A percentile compares a stretch with the other conserved stretches of the same genome.
Evolutionary conservation across 1,139 yeast species (phyloP).

Genomic region (Kazachstania sp.): DNA sequence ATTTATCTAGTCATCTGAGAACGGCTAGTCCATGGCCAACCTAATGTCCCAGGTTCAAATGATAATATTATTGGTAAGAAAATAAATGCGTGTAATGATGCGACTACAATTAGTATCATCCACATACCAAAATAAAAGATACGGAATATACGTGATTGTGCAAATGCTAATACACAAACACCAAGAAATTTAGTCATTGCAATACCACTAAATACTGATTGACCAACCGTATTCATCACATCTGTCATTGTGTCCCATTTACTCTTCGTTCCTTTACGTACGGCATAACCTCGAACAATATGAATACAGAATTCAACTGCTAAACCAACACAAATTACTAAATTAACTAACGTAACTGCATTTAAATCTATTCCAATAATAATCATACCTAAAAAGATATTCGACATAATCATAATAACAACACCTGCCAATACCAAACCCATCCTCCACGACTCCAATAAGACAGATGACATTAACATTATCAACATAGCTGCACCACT

Average conservation of each 20-base stretch:
- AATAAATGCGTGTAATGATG: constrained; percentile 69
- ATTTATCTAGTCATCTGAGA: neutral
- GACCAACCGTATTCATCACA: constrained; percentile 60
- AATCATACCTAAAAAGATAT: constrained; percentile 76
- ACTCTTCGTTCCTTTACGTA: constrained; percentile 38
- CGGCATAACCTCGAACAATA: constrained; percentile 68
- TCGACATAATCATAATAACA: constrained; percentile 55
- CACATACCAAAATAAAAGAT: constrained; percentile 94
- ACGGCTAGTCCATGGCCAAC: neutral
- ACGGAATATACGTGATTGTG: constrained; percentile 78
- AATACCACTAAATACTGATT: constrained; percentile 83
- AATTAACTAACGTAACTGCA: constrained; percentile 82
- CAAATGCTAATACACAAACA: constrained; percentile 75
- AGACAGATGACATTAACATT: constrained; percentile 43
- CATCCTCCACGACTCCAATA: constrained; percentile 61
- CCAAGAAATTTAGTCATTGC: constrained; percentile 86
- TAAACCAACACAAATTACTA: constrained; percentile 82
- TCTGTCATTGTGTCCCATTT: neutral
- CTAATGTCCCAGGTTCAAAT: constrained; percentile 14
- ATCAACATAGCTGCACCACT: constrained; percentile 49
- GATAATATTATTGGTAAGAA: constrained; percentile 70
- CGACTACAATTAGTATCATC: constrained; percentile 70
- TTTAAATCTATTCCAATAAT: constrained; percentile 69
- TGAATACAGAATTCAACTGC: constrained; percentile 93
- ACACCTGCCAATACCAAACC: constrained; percentile 50